Evolutionary conservation across 1,284 basidiomycete genomes (phyloP), one percentile per base, ranked within the genome.

Genomic region (Rhodotorula sp.): DNA sequence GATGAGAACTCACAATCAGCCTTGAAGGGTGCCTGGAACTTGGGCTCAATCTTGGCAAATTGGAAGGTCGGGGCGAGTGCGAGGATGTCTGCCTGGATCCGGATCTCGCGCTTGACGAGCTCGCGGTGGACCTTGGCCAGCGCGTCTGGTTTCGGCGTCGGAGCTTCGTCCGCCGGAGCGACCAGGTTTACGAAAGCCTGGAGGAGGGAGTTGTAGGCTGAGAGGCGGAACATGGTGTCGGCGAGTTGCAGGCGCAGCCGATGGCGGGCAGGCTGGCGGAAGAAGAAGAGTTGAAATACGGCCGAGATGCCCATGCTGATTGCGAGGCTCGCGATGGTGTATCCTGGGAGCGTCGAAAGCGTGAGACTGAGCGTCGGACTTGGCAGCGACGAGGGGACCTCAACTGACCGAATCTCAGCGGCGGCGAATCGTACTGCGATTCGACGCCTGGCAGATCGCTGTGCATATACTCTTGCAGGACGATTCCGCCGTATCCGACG

Each of bases 311-410:
- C 68, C 58, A 75, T 75, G 31, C 62, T 65, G 66, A 75, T 69
- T 26, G 48, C 71, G 59, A 75, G 60, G 3, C 55, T 55, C 0
- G 70, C 68, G 23, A 74, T 67, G 12, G 68, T 69, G 52, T 72
- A 69, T 50, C 58, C 64, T 81, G 38, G 10, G 38, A 28, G 21
- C 34, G 59, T 1, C 16, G 21, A 2, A n/a, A 16, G 26, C 16
- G 31, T 62, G 81, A 74, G 49, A 80, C 72, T 71, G 80, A 79
- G 64, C 80, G 78, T 21, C 5, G 6, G 23, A 47, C 23, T n/a
- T 10, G 58, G 3, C 19, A 71, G 70, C n/a, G 66, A 72, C 2
- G 77, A 0, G 49, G 23, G 23, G 14, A 56, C 5, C 2, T 15
- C 2, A 6, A 28, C 64, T 47, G 19, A 50, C 68, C 72, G 55